Evolutionary conservation across 2,329 filamentous ascomycete genomes (phyloP).

Genomic region (Talaromyces sp.): DNA sequence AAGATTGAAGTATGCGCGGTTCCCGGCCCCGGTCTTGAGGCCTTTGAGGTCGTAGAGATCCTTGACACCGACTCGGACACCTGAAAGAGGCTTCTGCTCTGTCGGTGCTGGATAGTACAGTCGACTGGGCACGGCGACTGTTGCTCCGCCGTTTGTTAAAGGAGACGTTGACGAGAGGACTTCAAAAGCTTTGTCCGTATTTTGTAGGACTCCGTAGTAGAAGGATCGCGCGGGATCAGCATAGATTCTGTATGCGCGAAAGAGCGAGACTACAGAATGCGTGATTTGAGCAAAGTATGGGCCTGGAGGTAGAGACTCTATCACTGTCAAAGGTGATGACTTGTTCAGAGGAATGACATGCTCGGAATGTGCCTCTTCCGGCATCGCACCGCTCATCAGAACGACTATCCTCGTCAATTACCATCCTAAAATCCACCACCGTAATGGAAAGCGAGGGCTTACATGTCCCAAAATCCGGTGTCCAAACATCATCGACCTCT

Average conservation of each 20-base stretch:
- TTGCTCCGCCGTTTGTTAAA: neutral
- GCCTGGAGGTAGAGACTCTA: neutral
- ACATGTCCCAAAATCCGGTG: neutral
- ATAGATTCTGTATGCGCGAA: conserved; percentile 5
- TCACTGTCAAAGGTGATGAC: neutral
- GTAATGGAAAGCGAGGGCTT: no score
- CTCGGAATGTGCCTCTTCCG: neutral
- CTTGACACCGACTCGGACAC: conserved; percentile 61
- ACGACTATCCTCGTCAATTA: neutral
- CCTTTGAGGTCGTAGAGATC: conserved; percentile 61
- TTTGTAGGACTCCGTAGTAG: neutral
- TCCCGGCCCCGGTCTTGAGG: conserved; percentile 53
- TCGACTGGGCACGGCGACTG: neutral
- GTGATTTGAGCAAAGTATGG: neutral
- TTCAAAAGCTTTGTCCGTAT: neutral
- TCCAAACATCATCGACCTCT: neutral
- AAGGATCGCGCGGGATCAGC: neutral
- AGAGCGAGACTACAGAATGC: neutral
- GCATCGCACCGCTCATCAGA: neutral
- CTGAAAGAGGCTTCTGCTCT: conserved; percentile 54
- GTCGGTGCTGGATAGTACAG: conserved; percentile 27
- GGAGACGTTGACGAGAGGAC: neutral
- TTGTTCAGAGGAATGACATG: neutral
- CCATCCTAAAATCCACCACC: no score
- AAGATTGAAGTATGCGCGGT: no score